A percentile compares a stretch with the other conserved stretches of the same genome.
These are phyloP conservation scores for Monotropa hypopitys DNA, from an alignment of 179 eudicot species.

Conservation along the genomic window DNA sequence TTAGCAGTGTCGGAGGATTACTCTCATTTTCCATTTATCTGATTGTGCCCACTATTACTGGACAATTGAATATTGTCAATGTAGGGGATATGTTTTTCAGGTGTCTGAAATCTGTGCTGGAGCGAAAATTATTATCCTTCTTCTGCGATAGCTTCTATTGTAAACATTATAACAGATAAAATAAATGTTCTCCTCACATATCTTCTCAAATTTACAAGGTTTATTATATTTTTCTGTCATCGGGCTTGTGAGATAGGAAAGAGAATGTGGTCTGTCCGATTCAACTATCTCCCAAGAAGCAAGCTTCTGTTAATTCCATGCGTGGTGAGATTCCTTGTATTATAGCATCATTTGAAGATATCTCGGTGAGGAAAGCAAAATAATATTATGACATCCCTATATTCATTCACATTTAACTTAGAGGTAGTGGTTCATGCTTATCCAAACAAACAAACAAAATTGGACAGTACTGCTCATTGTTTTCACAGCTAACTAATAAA, in stretches of 20 bases:
- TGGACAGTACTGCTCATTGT: background rate
- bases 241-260: background rate
- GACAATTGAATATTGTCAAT: background rate
- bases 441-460: background rate
- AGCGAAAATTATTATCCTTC: background rate
- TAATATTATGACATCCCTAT: too few species aligned
- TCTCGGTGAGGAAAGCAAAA: too few species aligned
- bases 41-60: background rate
- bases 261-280: background rate
- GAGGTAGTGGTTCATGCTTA: background rate
- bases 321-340: background rate
- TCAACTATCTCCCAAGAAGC: background rate
- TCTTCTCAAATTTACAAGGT: background rate
- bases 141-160: background rate
- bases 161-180: background rate
- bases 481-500: background rate
- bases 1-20: background rate
- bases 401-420: background rate
- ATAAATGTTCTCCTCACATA: background rate
- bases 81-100: background rate
- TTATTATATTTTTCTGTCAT: background rate
- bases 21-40: background rate
- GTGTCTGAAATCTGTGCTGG: background rate
- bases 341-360: background rate
- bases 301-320: background rate